Percentiles rank a stretch among this genome's conserved stretches.
Conservation (phyloP, 495 filamentous ascomycete genomes). For the Neurospora sp. region DNA sequence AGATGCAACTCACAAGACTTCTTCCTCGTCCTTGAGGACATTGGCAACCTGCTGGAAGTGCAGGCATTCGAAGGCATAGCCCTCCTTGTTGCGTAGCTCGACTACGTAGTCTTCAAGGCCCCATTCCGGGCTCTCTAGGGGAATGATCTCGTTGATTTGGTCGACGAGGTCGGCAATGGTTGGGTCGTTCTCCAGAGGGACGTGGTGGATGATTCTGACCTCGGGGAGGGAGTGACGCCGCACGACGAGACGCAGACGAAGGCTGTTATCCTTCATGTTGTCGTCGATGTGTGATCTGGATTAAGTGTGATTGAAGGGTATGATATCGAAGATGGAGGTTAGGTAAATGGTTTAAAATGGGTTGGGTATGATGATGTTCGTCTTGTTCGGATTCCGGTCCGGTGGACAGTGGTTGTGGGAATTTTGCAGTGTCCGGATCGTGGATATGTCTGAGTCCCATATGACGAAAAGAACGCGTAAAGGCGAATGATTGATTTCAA, state of each 20-base stretch:
- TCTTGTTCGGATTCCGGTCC: not conserved
- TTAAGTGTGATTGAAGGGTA: not conserved
- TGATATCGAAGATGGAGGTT: not conserved
- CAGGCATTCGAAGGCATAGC: conserved; percentile 71
- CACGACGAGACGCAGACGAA: conserved; percentile 77
- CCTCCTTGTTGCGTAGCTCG: conserved; percentile 47
- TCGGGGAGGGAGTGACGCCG: conserved; percentile 72
- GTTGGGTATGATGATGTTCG: not conserved
- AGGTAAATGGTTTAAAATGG: not conserved
- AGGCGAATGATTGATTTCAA: not conserved
- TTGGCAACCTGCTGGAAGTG: conserved; percentile 69
- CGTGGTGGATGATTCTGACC: conserved; percentile 64
- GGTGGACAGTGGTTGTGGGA: not conserved
- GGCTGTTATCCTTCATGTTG: conserved; percentile 25
- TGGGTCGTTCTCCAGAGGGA: conserved; percentile 42
- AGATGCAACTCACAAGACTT: conserved; percentile 55
- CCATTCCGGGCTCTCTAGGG: conserved; percentile 75
- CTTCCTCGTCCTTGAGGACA: conserved; percentile 72
- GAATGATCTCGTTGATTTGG: conserved; percentile 71
- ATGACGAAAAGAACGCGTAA: not conserved
- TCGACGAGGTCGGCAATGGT: conserved; percentile 78
- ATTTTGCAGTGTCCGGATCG: not conserved
- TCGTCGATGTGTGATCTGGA: not conserved
- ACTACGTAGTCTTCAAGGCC: conserved; percentile 91
- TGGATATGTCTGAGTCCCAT: not conserved